phyloP scores from a whole-genome alignment of 2,329 filamentous ascomycete species.

The Fusarium abutilonis region DNA sequence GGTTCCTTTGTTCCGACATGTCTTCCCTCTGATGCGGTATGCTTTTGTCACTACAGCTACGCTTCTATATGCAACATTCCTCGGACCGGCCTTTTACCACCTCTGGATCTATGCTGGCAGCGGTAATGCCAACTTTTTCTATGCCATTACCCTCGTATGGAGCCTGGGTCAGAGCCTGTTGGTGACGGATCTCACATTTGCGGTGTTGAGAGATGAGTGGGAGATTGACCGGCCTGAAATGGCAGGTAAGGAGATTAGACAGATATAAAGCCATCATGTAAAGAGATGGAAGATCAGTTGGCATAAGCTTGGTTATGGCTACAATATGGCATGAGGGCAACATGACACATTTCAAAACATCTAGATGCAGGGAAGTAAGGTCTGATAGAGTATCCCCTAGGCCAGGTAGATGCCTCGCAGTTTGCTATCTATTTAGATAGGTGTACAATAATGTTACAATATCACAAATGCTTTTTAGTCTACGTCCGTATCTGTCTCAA shows the following conservation, averaged over 20 bases:
- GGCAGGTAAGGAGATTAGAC: constrained; percentile 85
- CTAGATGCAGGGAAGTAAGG: constrained; percentile 19
- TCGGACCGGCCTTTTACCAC: constrained; percentile 95
- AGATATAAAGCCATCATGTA: constrained; percentile 67
- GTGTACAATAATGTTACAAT: constrained; percentile 38
- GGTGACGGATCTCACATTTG: constrained; percentile 87
- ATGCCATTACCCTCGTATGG: constrained; percentile 99
- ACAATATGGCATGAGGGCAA: background rate
- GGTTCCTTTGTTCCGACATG: constrained; percentile 86
- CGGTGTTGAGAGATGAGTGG: constrained; percentile 90
- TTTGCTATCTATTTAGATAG: constrained; percentile 22
- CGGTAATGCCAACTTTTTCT: constrained; percentile 99
- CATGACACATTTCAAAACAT: constrained; percentile 17
- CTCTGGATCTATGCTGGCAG: constrained; percentile 98
- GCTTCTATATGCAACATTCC: constrained; percentile 84
- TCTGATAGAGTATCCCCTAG: constrained; percentile 22
- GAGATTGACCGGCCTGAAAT: constrained; percentile 91
- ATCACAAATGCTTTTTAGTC: constrained; percentile 41
- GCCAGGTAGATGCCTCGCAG: constrained; percentile 1
- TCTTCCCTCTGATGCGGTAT: constrained; percentile 94
- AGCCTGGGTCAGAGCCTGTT: constrained; percentile 88
- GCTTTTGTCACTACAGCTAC: constrained; percentile 86
- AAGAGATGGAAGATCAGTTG: constrained; percentile 9
- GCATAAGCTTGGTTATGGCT: background rate
- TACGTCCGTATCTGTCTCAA: constrained; percentile 52